Evolutionary conservation across 1,284 basidiomycete genomes (phyloP).

Genomic region (Athelia psychrophila): DNA sequence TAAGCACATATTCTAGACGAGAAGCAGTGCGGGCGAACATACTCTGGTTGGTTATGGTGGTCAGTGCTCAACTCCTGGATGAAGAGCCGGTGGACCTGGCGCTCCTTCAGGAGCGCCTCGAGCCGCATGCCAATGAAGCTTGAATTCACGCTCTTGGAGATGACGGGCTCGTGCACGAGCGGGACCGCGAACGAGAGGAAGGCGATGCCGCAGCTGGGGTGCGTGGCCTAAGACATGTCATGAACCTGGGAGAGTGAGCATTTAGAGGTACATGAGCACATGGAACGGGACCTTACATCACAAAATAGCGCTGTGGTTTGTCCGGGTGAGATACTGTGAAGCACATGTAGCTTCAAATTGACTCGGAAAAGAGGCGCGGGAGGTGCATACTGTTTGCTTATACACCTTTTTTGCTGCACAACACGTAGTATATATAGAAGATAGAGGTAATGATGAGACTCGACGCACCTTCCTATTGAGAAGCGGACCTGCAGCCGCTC

Average conservation of each 20-base stretch:
- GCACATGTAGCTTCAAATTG: background rate
- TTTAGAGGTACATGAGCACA: constrained; percentile 16
- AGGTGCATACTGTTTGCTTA: constrained; percentile 36
- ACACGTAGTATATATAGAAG: background rate
- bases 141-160: too few relatives aligned
- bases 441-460: background rate
- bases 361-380: background rate
- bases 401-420: constrained; percentile 62
- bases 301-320: constrained; percentile 53
- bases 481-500: too few relatives aligned
- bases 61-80: too few relatives aligned
- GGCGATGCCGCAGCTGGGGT: too few relatives aligned
- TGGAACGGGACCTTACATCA: constrained; percentile 29
- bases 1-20: background rate
- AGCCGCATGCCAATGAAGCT: too few relatives aligned
- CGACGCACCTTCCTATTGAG: constrained; percentile 33
- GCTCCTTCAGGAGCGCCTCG: too few relatives aligned
- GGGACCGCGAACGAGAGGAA: too few relatives aligned
- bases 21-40: constrained; percentile 14
- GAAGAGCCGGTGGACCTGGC: too few relatives aligned
- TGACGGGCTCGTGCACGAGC: too few relatives aligned
- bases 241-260: constrained; percentile 37
- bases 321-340: constrained; percentile 60
- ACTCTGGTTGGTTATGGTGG: constrained; percentile 57
- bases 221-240: constrained; percentile 52